Evolutionary conservation across 2,329 filamentous ascomycete species (phyloP).

Genomic region (Fusarium verticillioides): DNA sequence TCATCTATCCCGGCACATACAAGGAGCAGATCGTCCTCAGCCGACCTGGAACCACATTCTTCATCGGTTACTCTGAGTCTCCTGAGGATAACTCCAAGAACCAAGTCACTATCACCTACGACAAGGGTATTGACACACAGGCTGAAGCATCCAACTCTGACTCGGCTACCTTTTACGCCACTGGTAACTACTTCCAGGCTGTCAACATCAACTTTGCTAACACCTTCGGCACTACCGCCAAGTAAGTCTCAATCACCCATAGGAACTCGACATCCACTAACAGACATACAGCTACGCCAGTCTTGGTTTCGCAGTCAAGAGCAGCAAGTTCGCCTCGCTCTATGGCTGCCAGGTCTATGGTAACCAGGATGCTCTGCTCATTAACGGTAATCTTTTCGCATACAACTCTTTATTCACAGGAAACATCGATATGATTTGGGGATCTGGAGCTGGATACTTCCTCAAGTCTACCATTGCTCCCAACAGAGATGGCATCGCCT

Average conservation of each 20-base stretch:
- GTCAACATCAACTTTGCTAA: constrained; percentile 43
- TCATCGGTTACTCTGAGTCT: constrained; percentile 35
- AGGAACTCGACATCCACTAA: not conserved
- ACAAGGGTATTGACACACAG: constrained; percentile 38
- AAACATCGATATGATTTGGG: constrained; percentile 60
- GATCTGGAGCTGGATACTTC: constrained; percentile 57
- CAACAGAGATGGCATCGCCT: constrained; percentile 45
- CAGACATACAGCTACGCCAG: constrained; percentile 50
- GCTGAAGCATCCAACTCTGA: constrained; percentile 40
- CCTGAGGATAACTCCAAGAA: constrained; percentile 43
- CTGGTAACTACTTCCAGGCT: constrained; percentile 41
- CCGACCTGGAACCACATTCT: constrained; percentile 25
- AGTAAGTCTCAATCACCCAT: constrained; percentile 4
- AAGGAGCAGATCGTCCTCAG: constrained; percentile 39
- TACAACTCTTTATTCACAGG: constrained; percentile 52
- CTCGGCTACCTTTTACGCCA: constrained; percentile 40
- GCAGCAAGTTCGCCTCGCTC: constrained; percentile 46
- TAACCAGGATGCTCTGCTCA: constrained; percentile 63
- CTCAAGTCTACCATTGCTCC: constrained; percentile 48
- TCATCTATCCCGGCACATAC: constrained; percentile 40
- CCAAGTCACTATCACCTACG: constrained; percentile 38
- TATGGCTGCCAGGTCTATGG: constrained; percentile 60
- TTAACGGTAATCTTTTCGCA: constrained; percentile 59
- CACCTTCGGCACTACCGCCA: constrained; percentile 32
- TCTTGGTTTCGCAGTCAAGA: constrained; percentile 58